Base-by-base conservation (phyloP, 2,329 filamentous ascomycete genomes). In the Xylaria sp. region DNA sequence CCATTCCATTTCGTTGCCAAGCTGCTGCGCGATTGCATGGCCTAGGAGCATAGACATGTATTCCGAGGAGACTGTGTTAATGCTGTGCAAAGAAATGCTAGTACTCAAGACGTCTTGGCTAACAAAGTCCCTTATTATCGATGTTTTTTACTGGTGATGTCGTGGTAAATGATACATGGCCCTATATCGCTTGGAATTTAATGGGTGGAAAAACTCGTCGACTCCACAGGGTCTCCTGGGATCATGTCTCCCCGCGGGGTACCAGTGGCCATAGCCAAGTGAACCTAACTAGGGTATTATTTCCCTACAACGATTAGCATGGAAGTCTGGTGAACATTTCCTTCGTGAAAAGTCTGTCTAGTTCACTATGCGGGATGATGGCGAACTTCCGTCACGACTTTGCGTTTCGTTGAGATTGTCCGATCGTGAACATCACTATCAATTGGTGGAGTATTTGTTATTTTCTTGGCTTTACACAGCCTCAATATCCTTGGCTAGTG, bases 141-240 rank as follows among this genome's bases (percentile, higher is more conserved):
- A 12, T 30, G 39, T 8, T 3, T 10, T 18, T 20, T 30, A 18
- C 18, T 55, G 53, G 28, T 68, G 39, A 25, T 18, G 7, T n/a
- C 4, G 7, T 52, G 41, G 62, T 68, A 65, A 6, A 58, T 39
- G 50, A 34, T 57, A 58, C 62, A 25, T 36, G 23, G 43, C 36
- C 23, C 15, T 43, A 5, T 18, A 15, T 52, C n/a, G 46, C 41
- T 30, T 62, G 55, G 36, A n/a, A 34, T 66, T n/a, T 70, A 43
- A 70, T 39, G 52, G 67, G 67, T 70, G 67, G 67, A 68, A 67
- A 65, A 70, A 67, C 9, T 57, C n/a, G n/a, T 18, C 34, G n/a
- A 36, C 56, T 56, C 63, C 67, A 34, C 56, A 56, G 9, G 13
- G 13, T 13, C 15, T 41, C 18, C 30, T 50, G 65, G 50, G 43